Conservation (phyloP, 371 early-diverging fungal species). For the Actinomortierella ambigua region DNA sequence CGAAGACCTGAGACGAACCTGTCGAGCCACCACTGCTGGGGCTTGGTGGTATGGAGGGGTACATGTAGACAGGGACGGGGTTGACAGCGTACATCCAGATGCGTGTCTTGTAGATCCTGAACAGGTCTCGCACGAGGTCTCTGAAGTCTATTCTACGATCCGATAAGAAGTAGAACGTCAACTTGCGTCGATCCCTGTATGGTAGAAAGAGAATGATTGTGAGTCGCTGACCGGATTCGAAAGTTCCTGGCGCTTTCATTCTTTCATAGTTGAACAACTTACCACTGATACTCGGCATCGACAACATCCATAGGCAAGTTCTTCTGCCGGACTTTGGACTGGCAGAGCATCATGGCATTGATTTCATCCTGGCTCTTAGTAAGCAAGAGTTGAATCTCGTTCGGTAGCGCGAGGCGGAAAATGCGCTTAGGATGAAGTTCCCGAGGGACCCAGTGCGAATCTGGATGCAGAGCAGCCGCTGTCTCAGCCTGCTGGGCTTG, state of each 20-base stretch:
- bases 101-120: slow-evolving; percentile 98
- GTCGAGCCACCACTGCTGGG: background rate
- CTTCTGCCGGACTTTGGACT: slow-evolving; percentile 83
- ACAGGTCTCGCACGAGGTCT: slow-evolving; percentile 97
- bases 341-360: slow-evolving; percentile 86
- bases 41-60: background rate
- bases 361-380: slow-evolving; percentile 87
- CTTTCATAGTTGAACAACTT: slow-evolving; percentile 3
- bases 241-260: too few relatives aligned
- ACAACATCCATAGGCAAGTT: slow-evolving; percentile 93
- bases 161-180: slow-evolving; percentile 96
- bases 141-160: slow-evolving; percentile 98
- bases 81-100: slow-evolving; percentile 94
- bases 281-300: slow-evolving; percentile 98
- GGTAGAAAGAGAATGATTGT: background rate
- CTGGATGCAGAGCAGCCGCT: slow-evolving; percentile 16
- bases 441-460: slow-evolving; percentile 40
- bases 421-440: slow-evolving; percentile 89
- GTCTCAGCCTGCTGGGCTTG: slow-evolving; percentile 52
- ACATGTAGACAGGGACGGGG: slow-evolving; percentile 15
- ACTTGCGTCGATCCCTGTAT: slow-evolving; percentile 89
- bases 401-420: slow-evolving; percentile 79
- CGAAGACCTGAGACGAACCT: background rate
- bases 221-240: too few relatives aligned
- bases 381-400: slow-evolving; percentile 74